Conservation (phyloP, 257 asterid genomes). For the Solanum appendiculatum region DNA sequence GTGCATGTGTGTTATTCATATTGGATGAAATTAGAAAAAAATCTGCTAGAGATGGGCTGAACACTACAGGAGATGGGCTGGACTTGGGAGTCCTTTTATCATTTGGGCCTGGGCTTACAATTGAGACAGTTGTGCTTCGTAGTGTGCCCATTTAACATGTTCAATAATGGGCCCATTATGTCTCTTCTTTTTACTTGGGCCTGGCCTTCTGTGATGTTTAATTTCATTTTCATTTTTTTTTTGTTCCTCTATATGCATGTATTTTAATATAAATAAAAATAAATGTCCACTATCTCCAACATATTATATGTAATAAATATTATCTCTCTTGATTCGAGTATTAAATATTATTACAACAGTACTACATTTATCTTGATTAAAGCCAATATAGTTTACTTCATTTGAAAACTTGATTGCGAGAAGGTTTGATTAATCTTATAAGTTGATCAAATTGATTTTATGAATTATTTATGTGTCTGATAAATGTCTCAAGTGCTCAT, state of each 20-base stretch:
- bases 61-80: constrained; percentile 1
- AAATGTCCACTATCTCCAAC: background rate
- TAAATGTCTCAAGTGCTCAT: too few species aligned
- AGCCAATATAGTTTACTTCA: background rate
- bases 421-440: background rate
- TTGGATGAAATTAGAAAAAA: constrained; percentile 1
- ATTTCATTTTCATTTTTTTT: background rate
- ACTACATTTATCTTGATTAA: background rate
- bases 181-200: background rate
- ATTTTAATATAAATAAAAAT: background rate
- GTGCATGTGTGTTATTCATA: background rate
- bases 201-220: background rate
- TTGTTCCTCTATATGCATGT: background rate
- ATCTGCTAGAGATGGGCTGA: background rate
- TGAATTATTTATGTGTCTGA: background rate
- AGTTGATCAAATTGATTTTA: background rate
- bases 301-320: background rate
- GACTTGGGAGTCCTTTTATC: background rate
- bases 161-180: background rate
- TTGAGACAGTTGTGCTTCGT: constrained; percentile 4
- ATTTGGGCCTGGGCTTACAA: constrained; percentile 6
- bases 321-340: background rate
- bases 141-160: background rate
- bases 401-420: background rate
- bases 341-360: too few species aligned